phyloP scores from a whole-genome alignment of 306 rosid species.

The Clitoria ternatea region DNA sequence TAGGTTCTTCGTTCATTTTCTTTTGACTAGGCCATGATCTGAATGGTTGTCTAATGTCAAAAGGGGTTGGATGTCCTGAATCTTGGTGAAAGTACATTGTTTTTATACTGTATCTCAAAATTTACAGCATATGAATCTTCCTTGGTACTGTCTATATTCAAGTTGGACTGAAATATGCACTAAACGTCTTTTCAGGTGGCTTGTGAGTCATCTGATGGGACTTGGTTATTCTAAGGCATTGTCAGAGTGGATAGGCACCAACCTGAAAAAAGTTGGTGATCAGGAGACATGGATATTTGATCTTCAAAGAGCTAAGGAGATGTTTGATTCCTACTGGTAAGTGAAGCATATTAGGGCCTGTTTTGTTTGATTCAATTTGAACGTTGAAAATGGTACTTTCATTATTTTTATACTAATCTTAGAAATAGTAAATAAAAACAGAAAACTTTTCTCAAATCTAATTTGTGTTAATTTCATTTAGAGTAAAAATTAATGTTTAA shows the following conservation, averaged over 20 bases:
- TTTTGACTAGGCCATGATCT: background rate
- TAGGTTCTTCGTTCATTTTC: background rate
- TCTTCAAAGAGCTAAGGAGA: conserved; percentile 70
- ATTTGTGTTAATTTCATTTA: background rate
- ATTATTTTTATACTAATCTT: background rate
- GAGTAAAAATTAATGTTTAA: background rate
- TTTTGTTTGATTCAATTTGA: background rate
- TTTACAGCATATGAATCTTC: background rate
- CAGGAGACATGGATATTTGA: conserved; percentile 82
- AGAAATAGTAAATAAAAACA: background rate
- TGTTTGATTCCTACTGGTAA: conserved; percentile 89
- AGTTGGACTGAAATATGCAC: conserved; percentile 10
- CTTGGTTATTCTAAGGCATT: conserved; percentile 82
- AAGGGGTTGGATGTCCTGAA: background rate
- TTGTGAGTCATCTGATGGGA: conserved; percentile 75
- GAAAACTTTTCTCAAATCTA: background rate
- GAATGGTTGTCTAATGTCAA: conserved; percentile 3
- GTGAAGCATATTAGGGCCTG: background rate
- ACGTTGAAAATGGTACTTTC: background rate
- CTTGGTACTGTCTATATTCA: background rate
- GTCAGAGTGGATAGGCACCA: conserved; percentile 92
- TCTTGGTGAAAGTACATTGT: background rate
- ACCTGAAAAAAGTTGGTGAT: conserved; percentile 76
- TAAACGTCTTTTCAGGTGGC: conserved; percentile 68
- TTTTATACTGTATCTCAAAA: conserved; percentile 2